Percentiles rank a stretch among this genome's conserved stretches.
These are phyloP conservation scores for Postia placenta DNA, from an alignment of 768 basidiomycete genomes.

Conservation along the genomic window DNA sequence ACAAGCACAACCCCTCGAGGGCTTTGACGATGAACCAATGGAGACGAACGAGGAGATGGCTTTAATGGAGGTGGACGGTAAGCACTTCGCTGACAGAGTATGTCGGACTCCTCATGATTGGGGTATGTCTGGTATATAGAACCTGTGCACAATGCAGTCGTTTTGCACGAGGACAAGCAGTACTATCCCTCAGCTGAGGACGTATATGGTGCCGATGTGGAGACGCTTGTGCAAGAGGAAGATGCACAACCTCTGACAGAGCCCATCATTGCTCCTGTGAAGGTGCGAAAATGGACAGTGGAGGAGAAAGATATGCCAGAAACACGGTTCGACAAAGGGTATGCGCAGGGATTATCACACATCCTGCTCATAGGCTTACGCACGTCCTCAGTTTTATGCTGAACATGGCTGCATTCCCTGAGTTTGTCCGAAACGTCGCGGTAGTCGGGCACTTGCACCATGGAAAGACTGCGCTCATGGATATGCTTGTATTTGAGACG, in stretches of 20 bases:
- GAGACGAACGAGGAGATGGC: conserved; percentile 45
- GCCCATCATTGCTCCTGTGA: conserved; percentile 92
- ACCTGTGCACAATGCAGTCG: conserved; percentile 72
- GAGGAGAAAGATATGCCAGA: conserved; percentile 95
- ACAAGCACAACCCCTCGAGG: conserved; percentile 57
- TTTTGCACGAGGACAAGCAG: conserved; percentile 96
- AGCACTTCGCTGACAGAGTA: conserved; percentile 13
- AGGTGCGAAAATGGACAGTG: conserved; percentile 90
- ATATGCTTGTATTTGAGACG: conserved; percentile 96
- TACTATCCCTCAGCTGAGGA: conserved; percentile 94
- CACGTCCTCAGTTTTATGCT: conserved; percentile 68
- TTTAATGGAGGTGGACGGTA: conserved; percentile 85
- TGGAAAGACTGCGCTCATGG: conserved; percentile 94
- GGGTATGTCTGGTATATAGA: conserved; percentile 39
- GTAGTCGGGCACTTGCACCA: conserved; percentile 97
- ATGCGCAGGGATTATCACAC: conserved; percentile 24
- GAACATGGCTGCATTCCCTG: conserved; percentile 85
- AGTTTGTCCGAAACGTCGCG: conserved; percentile 94
- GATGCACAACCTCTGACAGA: conserved; percentile 93
- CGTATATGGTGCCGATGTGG: conserved; percentile 90
- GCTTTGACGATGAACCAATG: conserved; percentile 68
- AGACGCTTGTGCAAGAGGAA: conserved; percentile 97
- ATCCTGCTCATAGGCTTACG: not conserved
- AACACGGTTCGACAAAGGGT: conserved; percentile 98
- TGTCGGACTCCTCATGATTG: not conserved